Conservation (phyloP, 2,329 filamentous ascomycete genomes). For the Calonectria pteridis region DNA sequence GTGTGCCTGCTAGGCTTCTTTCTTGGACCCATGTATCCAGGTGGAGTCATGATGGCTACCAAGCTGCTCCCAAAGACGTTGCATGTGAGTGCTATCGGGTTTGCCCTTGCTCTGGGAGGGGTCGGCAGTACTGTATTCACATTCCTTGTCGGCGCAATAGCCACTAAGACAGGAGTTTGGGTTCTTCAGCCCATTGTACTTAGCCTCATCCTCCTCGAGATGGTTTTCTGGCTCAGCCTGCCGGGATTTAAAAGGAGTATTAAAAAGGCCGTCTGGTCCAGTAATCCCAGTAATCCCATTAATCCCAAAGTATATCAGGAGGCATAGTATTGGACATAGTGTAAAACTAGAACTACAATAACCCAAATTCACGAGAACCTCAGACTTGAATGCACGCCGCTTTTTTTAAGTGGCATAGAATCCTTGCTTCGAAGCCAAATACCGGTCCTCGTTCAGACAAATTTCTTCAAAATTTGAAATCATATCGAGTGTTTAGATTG, state of each 20-base stretch:
- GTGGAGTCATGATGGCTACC: slow-evolving; percentile 77
- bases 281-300: not conserved
- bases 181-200: slow-evolving; percentile 69
- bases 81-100: slow-evolving; percentile 84
- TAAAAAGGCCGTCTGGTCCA: not conserved
- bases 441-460: not conserved
- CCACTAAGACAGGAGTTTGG: slow-evolving; percentile 66
- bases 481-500: too few relatives aligned
- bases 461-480: not conserved
- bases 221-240: not conserved
- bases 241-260: not conserved
- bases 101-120: slow-evolving; percentile 81
- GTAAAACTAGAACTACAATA: not conserved
- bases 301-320: not conserved
- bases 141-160: slow-evolving; percentile 75
- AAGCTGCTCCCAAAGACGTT: slow-evolving; percentile 77
- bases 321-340: not conserved
- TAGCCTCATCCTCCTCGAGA: slow-evolving; percentile 31
- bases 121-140: slow-evolving; percentile 76
- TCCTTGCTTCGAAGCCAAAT: too few relatives aligned
- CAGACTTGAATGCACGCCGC: too few relatives aligned
- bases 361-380: not conserved
- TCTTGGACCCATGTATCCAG: slow-evolving; percentile 82
- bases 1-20: slow-evolving; percentile 83
- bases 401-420: too few relatives aligned